Evolutionary conservation across 768 basidiomycete genomes (phyloP).

Genomic region (Podaxis pistillaris): DNA sequence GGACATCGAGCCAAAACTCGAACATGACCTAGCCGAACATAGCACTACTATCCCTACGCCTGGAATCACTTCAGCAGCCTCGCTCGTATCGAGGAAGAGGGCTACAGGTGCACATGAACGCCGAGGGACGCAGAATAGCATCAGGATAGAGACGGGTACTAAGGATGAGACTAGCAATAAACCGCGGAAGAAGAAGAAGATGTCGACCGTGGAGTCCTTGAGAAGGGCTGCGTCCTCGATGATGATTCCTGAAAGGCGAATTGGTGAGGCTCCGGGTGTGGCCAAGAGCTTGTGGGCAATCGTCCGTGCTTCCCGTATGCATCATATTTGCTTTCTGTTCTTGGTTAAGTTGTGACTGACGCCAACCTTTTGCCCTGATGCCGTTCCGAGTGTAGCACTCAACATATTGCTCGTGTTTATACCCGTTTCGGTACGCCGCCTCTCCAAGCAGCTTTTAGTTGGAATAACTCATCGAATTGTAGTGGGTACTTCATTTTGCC

Average conservation of each 20-base stretch:
- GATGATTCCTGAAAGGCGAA: slow-evolving; percentile 34
- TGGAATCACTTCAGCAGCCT: neutral
- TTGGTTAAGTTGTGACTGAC: neutral
- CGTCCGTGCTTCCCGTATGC: slow-evolving; percentile 55
- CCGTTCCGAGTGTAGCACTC: slow-evolving; percentile 43
- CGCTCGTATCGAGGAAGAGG: neutral
- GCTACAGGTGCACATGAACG: neutral
- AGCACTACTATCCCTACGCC: neutral
- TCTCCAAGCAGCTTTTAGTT: neutral
- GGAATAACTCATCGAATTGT: neutral
- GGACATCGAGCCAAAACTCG: neutral
- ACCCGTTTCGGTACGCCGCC: slow-evolving; percentile 56
- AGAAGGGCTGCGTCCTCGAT: slow-evolving; percentile 21
- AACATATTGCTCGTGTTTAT: slow-evolving; percentile 74
- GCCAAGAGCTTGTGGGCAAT: slow-evolving; percentile 52
- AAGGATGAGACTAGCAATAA: neutral
- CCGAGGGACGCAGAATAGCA: neutral
- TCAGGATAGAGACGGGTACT: no score
- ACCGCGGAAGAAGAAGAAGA: neutral
- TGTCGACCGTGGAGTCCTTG: neutral
- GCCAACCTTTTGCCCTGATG: neutral
- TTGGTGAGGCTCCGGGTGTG: slow-evolving; percentile 45
- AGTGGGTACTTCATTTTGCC: slow-evolving; percentile 77
- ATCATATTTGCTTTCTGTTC: neutral
- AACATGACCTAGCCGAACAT: neutral